Evolutionary conservation across 768 basidiomycete species (phyloP).

Genomic region (Gloeostereum incarnatum): DNA sequence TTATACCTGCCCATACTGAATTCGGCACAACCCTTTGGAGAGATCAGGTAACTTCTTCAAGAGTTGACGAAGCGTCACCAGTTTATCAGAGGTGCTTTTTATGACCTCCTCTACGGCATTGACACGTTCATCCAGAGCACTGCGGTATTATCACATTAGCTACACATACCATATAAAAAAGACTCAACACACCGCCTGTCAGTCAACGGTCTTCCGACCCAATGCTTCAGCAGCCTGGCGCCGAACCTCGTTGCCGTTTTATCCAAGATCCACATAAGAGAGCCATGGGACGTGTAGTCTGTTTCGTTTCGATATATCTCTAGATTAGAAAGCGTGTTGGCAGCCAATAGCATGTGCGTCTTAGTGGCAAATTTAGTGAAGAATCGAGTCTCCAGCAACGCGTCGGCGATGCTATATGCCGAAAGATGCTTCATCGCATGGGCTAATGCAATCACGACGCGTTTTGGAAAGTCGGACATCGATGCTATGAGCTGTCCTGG

Average conservation of each 20-base stretch:
- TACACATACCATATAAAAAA: neutral
- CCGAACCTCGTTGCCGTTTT: constrained; percentile 87
- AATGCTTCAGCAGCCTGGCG: constrained; percentile 68
- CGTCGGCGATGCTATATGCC: constrained; percentile 69
- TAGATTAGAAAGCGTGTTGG: constrained; percentile 81
- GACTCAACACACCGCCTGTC: constrained; percentile 48
- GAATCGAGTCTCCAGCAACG: constrained; percentile 67
- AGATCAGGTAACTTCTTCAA: constrained; percentile 80
- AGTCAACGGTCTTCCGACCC: constrained; percentile 82
- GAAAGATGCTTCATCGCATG: constrained; percentile 63
- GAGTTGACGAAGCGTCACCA: constrained; percentile 60
- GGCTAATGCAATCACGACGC: constrained; percentile 64
- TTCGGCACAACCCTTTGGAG: constrained; percentile 74
- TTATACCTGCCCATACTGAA: constrained; percentile 84
- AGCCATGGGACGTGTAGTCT: constrained; percentile 62
- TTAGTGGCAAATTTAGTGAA: constrained; percentile 72
- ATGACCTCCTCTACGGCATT: constrained; percentile 83
- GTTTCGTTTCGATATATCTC: constrained; percentile 94
- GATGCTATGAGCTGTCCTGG: constrained; percentile 55
- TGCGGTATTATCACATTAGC: constrained; percentile 16
- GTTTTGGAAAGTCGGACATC: constrained; percentile 57
- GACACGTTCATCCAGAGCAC: constrained; percentile 64
- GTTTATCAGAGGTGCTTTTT: constrained; percentile 45
- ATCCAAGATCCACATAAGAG: constrained; percentile 81
- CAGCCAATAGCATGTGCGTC: constrained; percentile 80